Evolutionary conservation across 371 early-diverging fungal species (phyloP), one percentile per base, ranked within the genome.

Genomic region (Apophysomyces variabilis): DNA sequence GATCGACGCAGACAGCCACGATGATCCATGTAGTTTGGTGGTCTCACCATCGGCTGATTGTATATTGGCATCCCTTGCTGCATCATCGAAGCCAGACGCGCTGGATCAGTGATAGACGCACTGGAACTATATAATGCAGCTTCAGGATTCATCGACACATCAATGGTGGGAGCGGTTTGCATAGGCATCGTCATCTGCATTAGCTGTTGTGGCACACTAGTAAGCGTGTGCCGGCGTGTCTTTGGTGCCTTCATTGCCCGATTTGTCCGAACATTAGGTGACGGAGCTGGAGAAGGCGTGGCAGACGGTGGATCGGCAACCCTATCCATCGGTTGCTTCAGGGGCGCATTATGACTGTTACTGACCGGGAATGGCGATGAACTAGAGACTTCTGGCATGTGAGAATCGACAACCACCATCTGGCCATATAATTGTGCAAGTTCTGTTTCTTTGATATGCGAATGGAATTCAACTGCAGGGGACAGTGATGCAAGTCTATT

Each of bases 391-490:
- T 26, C 60, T 37, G 50, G 46, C 46, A 45, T 45, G 16, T 13
- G 46, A 18, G 46, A 58, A 26, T 54, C 62, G 60, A 37, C 68
- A 11, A 67, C 67, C n/a, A 57, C 71, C 66, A 76, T 58, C 41
- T 64, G 69, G 32, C 70, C 75, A 56, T 68, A 72, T 61, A 70
- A 43, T 39, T 68, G 73, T 26, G 68, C 67, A 41, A 75, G 68
- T 58, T 71, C 74, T 26, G 66, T 71, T 36, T 71, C 76, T 64
- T 65, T 74, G 57, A 66, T 63, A 38, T 59, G 66, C 3, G 69
- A 59, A 14, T 73, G 68, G 50, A 77, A 68, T 57, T 76, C 77
- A 11, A 68, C 50, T 8, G 77, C 75, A 13, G 82, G 77, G 1
- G 82, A 77, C 36, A 72, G 64, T 8, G 63, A 35, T 3, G 78